Evolutionary conservation across 441 rosid species (phyloP), one percentile per base, ranked within the genome.

Genomic region (Erysimum cheiri): DNA sequence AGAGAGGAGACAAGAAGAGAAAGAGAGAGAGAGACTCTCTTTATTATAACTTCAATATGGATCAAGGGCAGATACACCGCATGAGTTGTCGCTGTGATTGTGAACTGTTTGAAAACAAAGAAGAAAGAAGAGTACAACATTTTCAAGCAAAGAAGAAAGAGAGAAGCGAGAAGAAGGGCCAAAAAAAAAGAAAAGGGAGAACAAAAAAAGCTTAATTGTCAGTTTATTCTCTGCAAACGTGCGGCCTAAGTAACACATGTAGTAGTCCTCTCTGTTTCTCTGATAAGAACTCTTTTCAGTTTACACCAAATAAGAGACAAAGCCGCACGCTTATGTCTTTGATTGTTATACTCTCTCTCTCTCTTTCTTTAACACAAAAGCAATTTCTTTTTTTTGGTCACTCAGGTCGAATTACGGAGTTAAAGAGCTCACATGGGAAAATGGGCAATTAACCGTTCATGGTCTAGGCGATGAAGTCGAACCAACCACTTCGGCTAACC

Each of bases 401-500:
- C 15, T 55, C 83, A 86, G 94, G 88, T 79, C 85, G 35, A 78
- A 79, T 60, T 80, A 83, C 57, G 88, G 81, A 71, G 80, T 87
- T 5, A 85, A 85, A 74, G 91, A 85, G 76, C 84, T 84, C 60
- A 82, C 85, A 47, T 89, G 93, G 91, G 85, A 84, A 63, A 87
- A 87, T 68, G 91, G 91, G 39, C 85, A 85, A 58, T 12, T 82
- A 58, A 80, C 84, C 22, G 83, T 87, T 78, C 83, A 85, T 62
- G 88, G 85, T 64, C 83, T 83, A 31, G 80, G 85, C 33, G 79
- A 75, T 24, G 67, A 37, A 43, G 75, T 77, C 35, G 78, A 61
- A 32, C 80, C 61, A 39, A 60, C 69, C 7, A 9, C 67, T 28
- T 80, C 69, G 9, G 58, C 57, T 69, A 75, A 74, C 52, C 81